Percentiles rank a stretch among this genome's conserved stretches.
These are phyloP conservation scores for Chenopodium quinoa DNA, from an alignment of 148 eudicot species.

Conservation along the genomic window DNA sequence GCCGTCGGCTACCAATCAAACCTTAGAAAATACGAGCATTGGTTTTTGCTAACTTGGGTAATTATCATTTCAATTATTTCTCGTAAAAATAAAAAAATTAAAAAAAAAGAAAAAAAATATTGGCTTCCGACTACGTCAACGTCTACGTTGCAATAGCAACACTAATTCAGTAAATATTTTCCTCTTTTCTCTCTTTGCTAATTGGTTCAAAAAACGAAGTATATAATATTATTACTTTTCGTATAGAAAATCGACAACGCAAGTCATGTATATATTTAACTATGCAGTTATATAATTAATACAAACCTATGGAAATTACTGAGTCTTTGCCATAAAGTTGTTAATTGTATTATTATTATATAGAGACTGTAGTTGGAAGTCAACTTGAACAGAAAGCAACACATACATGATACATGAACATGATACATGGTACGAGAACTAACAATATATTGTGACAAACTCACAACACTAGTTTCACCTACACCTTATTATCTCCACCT, in stretches of 20 bases:
- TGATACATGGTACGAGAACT: too few species aligned
- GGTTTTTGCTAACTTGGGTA: neutral
- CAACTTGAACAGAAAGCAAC: neutral
- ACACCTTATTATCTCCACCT: too few species aligned
- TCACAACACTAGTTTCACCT: too few species aligned
- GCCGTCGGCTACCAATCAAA: slow-evolving; percentile 7
- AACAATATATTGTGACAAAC: too few species aligned
- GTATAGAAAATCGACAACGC: neutral
- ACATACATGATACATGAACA: too few species aligned
- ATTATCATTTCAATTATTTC: slow-evolving; percentile 1
- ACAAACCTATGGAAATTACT: neutral
- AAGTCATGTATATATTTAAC: neutral
- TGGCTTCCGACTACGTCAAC: neutral
- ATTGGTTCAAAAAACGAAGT: neutral
- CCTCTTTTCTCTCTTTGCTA: neutral
- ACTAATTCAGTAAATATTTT: neutral
- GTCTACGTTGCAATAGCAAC: neutral
- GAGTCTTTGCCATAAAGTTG: neutral
- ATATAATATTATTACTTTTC: too few species aligned
- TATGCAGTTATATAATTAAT: neutral
- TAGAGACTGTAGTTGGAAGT: neutral
- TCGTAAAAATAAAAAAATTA: too few species aligned
- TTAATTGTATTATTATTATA: neutral
- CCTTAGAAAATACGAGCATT: neutral
- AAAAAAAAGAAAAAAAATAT: neutral